Evolutionary conservation across 1,284 basidiomycete species (phyloP).

Genomic region (Tilletia walkeri): DNA sequence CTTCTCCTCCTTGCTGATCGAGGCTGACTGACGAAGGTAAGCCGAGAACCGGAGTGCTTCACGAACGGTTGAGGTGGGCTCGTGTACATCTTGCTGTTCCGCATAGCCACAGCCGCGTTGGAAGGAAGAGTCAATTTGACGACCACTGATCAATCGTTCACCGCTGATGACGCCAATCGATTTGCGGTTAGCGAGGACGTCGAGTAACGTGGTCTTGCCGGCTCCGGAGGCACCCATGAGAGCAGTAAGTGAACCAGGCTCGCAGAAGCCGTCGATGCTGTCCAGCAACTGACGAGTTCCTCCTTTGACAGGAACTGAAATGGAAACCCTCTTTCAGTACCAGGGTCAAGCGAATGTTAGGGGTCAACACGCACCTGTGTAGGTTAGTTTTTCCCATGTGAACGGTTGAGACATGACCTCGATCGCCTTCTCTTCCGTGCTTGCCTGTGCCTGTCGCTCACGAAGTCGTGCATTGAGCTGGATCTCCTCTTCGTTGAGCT

Average conservation of each 20-base stretch:
- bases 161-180: constrained; percentile 75
- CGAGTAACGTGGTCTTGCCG: constrained; percentile 65
- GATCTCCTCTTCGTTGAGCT: constrained; percentile 37
- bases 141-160: constrained; percentile 74
- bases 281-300: constrained; percentile 68
- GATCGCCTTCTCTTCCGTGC: constrained; percentile 15
- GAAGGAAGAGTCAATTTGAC: constrained; percentile 70
- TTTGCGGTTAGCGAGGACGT: constrained; percentile 76
- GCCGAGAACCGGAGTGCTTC: constrained; percentile 82
- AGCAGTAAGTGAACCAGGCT: constrained; percentile 72
- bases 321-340: too few relatives aligned
- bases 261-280: constrained; percentile 77
- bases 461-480: constrained; percentile 37
- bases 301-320: constrained; percentile 60
- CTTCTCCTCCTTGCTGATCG: constrained; percentile 70
- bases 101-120: constrained; percentile 65
- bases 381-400: constrained; percentile 59
- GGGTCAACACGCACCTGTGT: constrained; percentile 20
- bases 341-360: too few relatives aligned
- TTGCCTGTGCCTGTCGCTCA: constrained; percentile 30
- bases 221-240: constrained; percentile 73
- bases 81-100: constrained; percentile 80
- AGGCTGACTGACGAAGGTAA: constrained; percentile 71
- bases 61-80: constrained; percentile 76
- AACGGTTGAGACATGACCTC: constrained; percentile 40